phyloP scores from a whole-genome alignment of 2,329 filamentous ascomycete species.

The Talaromyces sp. region DNA sequence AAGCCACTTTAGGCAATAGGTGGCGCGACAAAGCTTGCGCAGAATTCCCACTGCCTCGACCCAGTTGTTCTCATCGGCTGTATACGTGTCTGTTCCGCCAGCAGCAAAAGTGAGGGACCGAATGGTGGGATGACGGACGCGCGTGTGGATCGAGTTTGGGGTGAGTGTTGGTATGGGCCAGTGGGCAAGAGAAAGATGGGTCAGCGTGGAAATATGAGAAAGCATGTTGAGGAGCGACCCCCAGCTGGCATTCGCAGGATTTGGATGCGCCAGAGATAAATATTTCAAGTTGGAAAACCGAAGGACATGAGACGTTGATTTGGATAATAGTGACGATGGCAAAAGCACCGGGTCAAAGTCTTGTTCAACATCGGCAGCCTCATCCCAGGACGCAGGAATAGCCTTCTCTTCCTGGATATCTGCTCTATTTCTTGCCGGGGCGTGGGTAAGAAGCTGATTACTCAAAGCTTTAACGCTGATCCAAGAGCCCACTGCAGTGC shows the following conservation, averaged over 20 bases:
- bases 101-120: conserved; percentile 25
- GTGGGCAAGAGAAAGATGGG: conserved; percentile 58
- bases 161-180: conserved; percentile 58
- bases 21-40: conserved; percentile 49
- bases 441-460: conserved; percentile 35
- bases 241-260: conserved; percentile 47
- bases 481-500: conserved; percentile 44
- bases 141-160: conserved; percentile 39
- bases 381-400: conserved; percentile 40
- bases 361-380: conserved; percentile 14
- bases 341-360: conserved; percentile 8
- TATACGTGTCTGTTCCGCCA: conserved; percentile 50
- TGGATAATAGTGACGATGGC: conserved; percentile 13
- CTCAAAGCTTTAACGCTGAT: conserved; percentile 46
- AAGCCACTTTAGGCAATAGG: conserved; percentile 57
- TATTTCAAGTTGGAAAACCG: conserved; percentile 52
- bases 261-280: conserved; percentile 53
- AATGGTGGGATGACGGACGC: conserved; percentile 35
- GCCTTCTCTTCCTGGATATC: conserved; percentile 9
- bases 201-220: conserved; percentile 51
- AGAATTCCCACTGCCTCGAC: conserved; percentile 53
- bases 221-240: conserved; percentile 50
- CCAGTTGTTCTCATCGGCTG: conserved; percentile 50
- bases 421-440: conserved; percentile 5
- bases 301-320: conserved; percentile 20